Base-by-base conservation (phyloP, 345 rosid species). In the Gossypium stocksii region DNA sequence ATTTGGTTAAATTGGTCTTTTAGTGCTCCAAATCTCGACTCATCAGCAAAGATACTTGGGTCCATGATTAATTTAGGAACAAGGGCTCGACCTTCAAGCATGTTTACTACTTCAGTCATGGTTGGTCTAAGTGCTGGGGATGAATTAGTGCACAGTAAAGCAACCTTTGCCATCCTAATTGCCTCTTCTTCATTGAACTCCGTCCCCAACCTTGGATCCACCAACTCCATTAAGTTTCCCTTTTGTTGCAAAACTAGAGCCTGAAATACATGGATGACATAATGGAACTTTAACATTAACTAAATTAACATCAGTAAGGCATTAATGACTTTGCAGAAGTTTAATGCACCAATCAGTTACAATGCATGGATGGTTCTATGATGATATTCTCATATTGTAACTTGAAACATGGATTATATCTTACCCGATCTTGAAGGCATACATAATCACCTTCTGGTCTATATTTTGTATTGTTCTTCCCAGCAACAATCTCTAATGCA, bases 341-440 rank as follows among this genome's bases (percentile, higher is more conserved):
- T 57, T 22, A 20, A 10, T 20, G 61, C 61, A 57, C 27, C 38
- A 13, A 61, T 53, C 17, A 34, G 41, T 34, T 34, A 34, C 41
- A 34, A 34, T 34, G 41, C 41, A 34, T 17, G 20, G 19, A 52
- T 52, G 9, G 14, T 13, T 49, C 3, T 49, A 49, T 14, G 6
- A 49, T 49, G 14, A 57, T 22, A 57, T 57, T 22, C 53, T 49
- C 53, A 49, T 11, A 49, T 61, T 61, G 29, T 38, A 29, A 15
- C 10, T 61, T 29, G n/a, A 61, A 61, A 29, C 44, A 6, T 29
- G 66, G 15, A 25, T 7, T 15, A 15, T 61, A 38, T 20, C 75
- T 74, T 75, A 87, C 91, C 88, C 87, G 83, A 76, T 89, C 93
- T 66, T 86, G 79, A 73, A 87, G 85, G 59, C 89, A 89, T 14